phyloP scores from a whole-genome alignment of 2,329 filamentous ascomycete genomes.

The Fusarium pininemorale region DNA sequence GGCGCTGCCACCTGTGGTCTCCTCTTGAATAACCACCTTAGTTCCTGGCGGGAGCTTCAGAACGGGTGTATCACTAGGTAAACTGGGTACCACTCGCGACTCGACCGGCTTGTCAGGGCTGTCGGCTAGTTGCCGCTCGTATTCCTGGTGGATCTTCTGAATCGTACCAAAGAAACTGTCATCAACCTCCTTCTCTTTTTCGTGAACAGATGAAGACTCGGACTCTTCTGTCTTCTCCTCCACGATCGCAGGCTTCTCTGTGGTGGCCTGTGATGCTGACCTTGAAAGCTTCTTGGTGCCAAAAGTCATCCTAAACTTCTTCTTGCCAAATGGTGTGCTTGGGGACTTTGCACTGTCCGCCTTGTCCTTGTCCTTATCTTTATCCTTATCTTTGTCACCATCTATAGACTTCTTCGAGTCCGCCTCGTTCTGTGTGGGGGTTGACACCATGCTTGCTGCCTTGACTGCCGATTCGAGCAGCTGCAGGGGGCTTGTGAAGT shows the following conservation, averaged over 20 bases:
- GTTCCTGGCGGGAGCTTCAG: constrained; percentile 75
- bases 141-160: constrained; percentile 76
- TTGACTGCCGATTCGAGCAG: constrained; percentile 59
- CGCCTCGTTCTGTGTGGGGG: constrained; percentile 56
- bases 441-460: constrained; percentile 57
- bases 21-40: constrained; percentile 75
- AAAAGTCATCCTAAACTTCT: constrained; percentile 87
- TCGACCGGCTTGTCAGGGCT: constrained; percentile 64
- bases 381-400: constrained; percentile 56
- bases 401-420: constrained; percentile 61
- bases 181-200: constrained; percentile 77
- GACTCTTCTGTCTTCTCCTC: constrained; percentile 82
- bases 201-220: constrained; percentile 70
- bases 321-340: constrained; percentile 79
- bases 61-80: constrained; percentile 78
- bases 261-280: constrained; percentile 65
- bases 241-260: constrained; percentile 75
- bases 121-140: constrained; percentile 73
- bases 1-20: constrained; percentile 73
- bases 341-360: constrained; percentile 65
- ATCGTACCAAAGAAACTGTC: constrained; percentile 78
- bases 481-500: constrained; percentile 74
- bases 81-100: constrained; percentile 72
- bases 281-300: constrained; percentile 85
- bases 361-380: constrained; percentile 57